Conservation (phyloP, 768 basidiomycete genomes). For the Roridomyces roridus region DNA sequence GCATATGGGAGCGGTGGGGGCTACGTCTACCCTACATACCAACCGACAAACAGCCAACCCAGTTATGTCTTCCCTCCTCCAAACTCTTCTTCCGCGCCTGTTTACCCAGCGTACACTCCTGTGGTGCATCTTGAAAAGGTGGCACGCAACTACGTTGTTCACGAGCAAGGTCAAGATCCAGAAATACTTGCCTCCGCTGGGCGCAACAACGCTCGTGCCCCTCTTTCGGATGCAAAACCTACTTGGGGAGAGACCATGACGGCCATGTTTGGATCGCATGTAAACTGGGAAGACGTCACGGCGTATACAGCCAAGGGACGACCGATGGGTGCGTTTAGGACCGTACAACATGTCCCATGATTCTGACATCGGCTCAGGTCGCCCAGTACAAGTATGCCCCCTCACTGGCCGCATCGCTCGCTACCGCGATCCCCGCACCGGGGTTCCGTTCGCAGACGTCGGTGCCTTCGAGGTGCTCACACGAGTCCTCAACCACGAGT, state of each 20-base stretch:
- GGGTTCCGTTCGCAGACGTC: constrained; percentile 78
- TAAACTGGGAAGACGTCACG: constrained; percentile 76
- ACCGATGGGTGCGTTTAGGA: constrained; percentile 62
- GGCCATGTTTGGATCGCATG: constrained; percentile 86
- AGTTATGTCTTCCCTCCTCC: constrained; percentile 6
- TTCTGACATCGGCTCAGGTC: constrained; percentile 48
- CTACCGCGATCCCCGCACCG: constrained; percentile 82
- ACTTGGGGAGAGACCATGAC: constrained; percentile 77
- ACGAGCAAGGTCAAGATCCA: constrained; percentile 46
- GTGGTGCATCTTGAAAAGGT: constrained; percentile 53
- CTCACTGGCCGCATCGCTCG: constrained; percentile 80
- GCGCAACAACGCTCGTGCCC: constrained; percentile 34
- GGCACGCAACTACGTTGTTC: constrained; percentile 73
- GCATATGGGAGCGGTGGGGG: constrained; percentile 24
- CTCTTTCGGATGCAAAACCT: constrained; percentile 53
- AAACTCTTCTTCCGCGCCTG: background rate
- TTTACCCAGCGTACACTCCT: constrained; percentile 13
- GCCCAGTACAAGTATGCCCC: constrained; percentile 69
- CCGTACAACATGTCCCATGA: constrained; percentile 8
- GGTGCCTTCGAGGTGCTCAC: constrained; percentile 71
- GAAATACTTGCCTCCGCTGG: background rate
- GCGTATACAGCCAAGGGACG: constrained; percentile 71
- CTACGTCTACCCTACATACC: constrained; percentile 24
- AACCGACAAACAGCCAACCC: background rate
- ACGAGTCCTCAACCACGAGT: constrained; percentile 67